Percentiles rank a stretch among this genome's conserved stretches.
phyloP scores from a whole-genome alignment of 1,284 basidiomycete species.

The Ustilago esculenta region DNA sequence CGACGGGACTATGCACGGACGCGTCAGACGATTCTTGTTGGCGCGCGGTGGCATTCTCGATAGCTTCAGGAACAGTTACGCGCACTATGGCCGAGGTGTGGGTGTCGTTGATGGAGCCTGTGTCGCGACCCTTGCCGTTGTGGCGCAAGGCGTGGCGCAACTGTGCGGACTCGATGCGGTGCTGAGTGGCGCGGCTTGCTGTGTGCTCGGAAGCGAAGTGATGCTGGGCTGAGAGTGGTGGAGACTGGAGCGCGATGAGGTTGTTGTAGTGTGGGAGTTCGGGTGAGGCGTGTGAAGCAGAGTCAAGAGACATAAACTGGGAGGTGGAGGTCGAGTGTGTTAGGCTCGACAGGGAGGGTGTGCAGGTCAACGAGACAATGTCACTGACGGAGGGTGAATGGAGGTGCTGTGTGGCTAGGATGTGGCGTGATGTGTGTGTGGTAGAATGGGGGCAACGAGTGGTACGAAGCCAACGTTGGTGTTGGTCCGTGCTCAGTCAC shows the following conservation, averaged over 20 bases:
- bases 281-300: not conserved
- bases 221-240: conserved; percentile 12
- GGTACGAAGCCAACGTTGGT: not conserved
- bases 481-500: conserved; percentile 12
- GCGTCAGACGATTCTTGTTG: not conserved
- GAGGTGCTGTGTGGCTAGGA: not conserved
- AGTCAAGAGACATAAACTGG: conserved; percentile 44
- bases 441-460: conserved; percentile 2
- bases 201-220: not conserved
- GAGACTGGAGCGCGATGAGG: not conserved
- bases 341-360: conserved; percentile 18
- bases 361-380: conserved; percentile 16
- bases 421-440: not conserved
- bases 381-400: conserved; percentile 7
- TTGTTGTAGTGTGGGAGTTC: conserved; percentile 7
- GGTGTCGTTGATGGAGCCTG: not conserved
- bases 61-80: conserved; percentile 17
- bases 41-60: not conserved
- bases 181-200: not conserved
- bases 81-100: conserved; percentile 31
- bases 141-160: conserved; percentile 1
- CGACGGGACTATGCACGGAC: conserved; percentile 57
- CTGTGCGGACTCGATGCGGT: not conserved
- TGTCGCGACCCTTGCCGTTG: conserved; percentile 21
- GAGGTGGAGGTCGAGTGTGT: conserved; percentile 18